These are phyloP conservation scores for Ceriops zippeliana DNA, from an alignment of 345 rosid genomes.

Conservation along the genomic window DNA sequence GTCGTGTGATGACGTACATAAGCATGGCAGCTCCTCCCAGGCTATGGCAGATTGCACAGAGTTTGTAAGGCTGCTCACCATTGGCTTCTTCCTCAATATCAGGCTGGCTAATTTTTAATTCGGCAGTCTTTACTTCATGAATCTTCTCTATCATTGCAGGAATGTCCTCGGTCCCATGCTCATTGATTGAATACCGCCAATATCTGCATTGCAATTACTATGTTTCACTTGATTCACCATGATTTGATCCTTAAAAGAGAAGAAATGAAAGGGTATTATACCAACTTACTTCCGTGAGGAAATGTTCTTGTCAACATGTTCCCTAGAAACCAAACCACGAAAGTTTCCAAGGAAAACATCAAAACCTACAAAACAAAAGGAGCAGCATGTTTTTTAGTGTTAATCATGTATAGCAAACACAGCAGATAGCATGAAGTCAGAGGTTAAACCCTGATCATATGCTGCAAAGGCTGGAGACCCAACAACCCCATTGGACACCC, in stretches of 20 bases:
- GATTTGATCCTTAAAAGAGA: not conserved
- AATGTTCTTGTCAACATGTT: conserved; percentile 77
- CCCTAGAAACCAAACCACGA: conserved; percentile 89
- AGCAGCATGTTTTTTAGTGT: conserved; percentile 13
- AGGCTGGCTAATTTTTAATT: conserved; percentile 59
- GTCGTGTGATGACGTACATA: conserved; percentile 65
- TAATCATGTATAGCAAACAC: not conserved
- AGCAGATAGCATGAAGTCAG: conserved; percentile 11
- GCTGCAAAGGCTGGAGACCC: conserved; percentile 99
- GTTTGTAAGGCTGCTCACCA: conserved; percentile 70
- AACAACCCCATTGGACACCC: conserved; percentile 95
- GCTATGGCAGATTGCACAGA: conserved; percentile 88
- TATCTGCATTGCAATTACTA: conserved; percentile 46
- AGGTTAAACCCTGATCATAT: conserved; percentile 77
- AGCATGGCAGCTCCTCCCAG: conserved; percentile 94
- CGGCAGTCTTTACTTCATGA: conserved; percentile 77
- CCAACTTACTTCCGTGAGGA: conserved; percentile 71
- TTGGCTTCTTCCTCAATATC: conserved; percentile 48
- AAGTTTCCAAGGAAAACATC: conserved; percentile 95
- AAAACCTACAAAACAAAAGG: conserved; percentile 48
- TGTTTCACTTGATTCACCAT: not conserved
- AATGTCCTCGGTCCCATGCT: conserved; percentile 85
- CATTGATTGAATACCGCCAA: conserved; percentile 89
- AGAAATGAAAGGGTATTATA: not conserved
- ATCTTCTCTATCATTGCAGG: conserved; percentile 98